Evolutionary conservation across 2,329 filamentous ascomycete genomes (phyloP), one percentile per base, ranked within the genome.

Genomic region (Sordariomycetes sp.): DNA sequence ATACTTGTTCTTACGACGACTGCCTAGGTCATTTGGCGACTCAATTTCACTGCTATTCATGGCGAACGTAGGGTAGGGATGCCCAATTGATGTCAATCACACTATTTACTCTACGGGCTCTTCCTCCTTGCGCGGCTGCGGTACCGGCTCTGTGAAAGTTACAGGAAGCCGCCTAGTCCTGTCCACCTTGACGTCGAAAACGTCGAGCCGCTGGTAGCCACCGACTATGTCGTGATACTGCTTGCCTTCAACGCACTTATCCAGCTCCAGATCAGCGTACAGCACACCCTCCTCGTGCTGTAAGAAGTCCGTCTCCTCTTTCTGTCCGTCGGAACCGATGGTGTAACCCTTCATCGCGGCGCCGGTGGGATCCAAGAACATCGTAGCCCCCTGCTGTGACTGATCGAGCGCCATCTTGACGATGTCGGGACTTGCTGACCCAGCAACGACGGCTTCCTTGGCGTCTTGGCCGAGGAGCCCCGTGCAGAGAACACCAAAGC

Each of bases 161-260:
- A 50, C 49, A 0, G 62, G 62, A 11, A 55, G 39, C 17, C 49
- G 43, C 11, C 64, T 53, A 11, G 45, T 53, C 2, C 66, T 49
- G 39, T 70, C 53, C 0, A 75, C 63, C 21, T 58, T 64, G 8
- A 74, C 34, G 20, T 70, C 54, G 41, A 75, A 75, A 2, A 75
- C 54, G 45, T 75, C 69, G 4, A 68, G 46, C 3, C 71, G 50
- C 46, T 75, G 71, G 48, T 75, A 74, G 0, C 68, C 68, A 1
- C 70, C 70, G 2, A 68, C 66, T 3, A 72, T 58, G 47, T 75
- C 71, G 38, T 73, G 70, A 39, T 67, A 74, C 45, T 74, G 70
- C 42, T 75, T 75, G 0, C 64, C 64, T 41, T 75, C 70, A 1
- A 75, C 50, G 25, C 66, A 71, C 4, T 63, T 55, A 1, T 56